Evolutionary conservation across 805 yeast species (phyloP), one percentile per base, ranked within the genome.

Genomic region (Ogataea pignaliae): DNA sequence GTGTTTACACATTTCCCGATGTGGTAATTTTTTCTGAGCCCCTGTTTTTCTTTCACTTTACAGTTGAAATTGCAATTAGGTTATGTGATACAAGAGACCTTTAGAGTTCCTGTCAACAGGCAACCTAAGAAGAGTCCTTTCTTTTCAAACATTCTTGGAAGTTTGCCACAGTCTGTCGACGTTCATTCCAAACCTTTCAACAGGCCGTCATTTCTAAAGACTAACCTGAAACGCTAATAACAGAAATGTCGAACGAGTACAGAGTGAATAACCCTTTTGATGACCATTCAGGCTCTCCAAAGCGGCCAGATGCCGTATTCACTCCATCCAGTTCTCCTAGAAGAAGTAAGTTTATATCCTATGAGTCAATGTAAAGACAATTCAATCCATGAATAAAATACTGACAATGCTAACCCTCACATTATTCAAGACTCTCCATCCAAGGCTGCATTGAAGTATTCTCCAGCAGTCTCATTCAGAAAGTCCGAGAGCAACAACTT

Each of bases 401-500:
- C 42, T 40, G 29, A 40, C 42, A 17, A 8, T 7, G 3, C 26
- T 4, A 10, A 15, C 9, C 26, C 9, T 17, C 11, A 14, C 3
- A 4, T 12, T 29, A n/a, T n/a, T 34, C 17, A 31, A 47, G 50
- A 45, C 30, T 62, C 68, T 3, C 70, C 70, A 3, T 66, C 70
- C 0, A 66, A 62, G 34, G 63, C 70, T 7, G 68, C 70, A 2
- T 40, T 61, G 44, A 68, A 64, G 48, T 72, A 68, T 49, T 71
- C 76, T 11, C 78, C 78, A 21, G 69, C 69, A 14, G 69, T 69
- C 15, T 65, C 71, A 4, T 65, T 69, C 45, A 57, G 62, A 17
- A 66, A 68, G 53, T 55, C 61, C 47, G 56, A 45, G 38, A 40
- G 47, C 16, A 41, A 44, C 39, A 47, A 56, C 34, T 49, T 60